phyloP scores from a whole-genome alignment of 805 yeast genomes.

The Candida nemodendra region DNA sequence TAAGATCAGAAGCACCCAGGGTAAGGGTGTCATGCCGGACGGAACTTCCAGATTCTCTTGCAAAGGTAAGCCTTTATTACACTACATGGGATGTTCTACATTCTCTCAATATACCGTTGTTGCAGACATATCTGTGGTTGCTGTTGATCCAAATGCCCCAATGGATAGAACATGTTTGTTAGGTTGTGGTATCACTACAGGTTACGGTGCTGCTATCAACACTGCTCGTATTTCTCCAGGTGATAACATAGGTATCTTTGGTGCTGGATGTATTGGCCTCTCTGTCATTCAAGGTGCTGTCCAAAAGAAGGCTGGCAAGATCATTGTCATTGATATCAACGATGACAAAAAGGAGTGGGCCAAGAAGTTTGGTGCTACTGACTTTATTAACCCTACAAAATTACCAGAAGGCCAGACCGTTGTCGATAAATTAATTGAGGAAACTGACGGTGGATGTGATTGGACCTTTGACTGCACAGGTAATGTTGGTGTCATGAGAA shows the following conservation, averaged over 20 bases:
- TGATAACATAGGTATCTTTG: constrained; percentile 93
- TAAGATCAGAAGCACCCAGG: constrained; percentile 94
- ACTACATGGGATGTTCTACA: constrained; percentile 98
- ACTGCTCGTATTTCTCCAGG: constrained; percentile 90
- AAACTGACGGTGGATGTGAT: constrained; percentile 97
- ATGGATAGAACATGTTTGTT: constrained; percentile 85
- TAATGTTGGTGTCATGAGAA: constrained; percentile 91
- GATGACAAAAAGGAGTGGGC: constrained; percentile 86
- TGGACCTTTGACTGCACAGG: constrained; percentile 98
- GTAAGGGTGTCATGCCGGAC: constrained; percentile 98
- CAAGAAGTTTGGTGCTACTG: constrained; percentile 88
- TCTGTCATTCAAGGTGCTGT: constrained; percentile 95
- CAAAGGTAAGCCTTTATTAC: constrained; percentile 80
- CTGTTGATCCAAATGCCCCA: constrained; percentile 81
- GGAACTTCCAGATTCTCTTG: constrained; percentile 90
- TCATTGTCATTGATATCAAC: constrained; percentile 86
- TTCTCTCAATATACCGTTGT: constrained; percentile 97
- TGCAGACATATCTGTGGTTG: constrained; percentile 95
- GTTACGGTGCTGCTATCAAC: constrained; percentile 95
- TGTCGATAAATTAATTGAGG: constrained; percentile 78
- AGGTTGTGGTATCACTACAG: constrained; percentile 99
- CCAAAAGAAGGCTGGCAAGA: constrained; percentile 73
- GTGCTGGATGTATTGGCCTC: constrained; percentile 97
- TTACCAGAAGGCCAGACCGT: constrained; percentile 71
- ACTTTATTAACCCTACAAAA: constrained; percentile 82